A percentile compares a stretch with the other conserved stretches of the same genome.
These are phyloP conservation scores for Trichophyton mentagrophytes DNA, from an alignment of 2,329 filamentous ascomycete genomes.

Conservation along the genomic window DNA sequence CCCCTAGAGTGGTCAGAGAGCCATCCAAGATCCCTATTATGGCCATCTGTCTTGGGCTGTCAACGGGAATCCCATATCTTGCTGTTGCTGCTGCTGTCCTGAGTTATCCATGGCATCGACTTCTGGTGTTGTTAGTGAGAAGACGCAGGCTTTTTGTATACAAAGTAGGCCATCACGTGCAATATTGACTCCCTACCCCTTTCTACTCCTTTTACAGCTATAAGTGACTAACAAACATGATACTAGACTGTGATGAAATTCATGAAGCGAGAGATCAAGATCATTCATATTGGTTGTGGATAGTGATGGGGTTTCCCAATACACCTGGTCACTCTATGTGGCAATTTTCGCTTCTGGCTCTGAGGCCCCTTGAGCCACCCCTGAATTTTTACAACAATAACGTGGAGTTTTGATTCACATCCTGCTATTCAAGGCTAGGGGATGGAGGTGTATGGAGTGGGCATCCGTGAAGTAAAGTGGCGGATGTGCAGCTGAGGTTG, in stretches of 20 bases:
- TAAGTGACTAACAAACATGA: neutral
- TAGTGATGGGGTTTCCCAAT: neutral
- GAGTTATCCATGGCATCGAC: neutral
- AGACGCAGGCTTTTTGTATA: neutral
- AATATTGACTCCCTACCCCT: neutral
- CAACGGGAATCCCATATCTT: neutral
- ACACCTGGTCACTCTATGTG: neutral
- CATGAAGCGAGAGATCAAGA: neutral
- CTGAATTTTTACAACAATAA: neutral
- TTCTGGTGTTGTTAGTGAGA: neutral
- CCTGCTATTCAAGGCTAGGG: no score
- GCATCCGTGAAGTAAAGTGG: no score
- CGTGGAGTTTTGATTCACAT: no score
- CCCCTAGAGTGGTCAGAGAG: neutral
- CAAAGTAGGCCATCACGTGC: conserved; percentile 1
- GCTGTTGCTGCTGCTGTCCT: neutral
- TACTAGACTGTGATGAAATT: neutral
- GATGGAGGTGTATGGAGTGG: no score
- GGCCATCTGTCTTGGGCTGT: neutral
- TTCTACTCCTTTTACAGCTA: neutral
- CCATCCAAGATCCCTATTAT: neutral
- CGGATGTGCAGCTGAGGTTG: no score
- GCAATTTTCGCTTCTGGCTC: neutral
- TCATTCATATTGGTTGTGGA: neutral
- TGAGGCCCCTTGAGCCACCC: neutral